Evolutionary conservation across 1,284 basidiomycete genomes (phyloP).

Genomic region (Thecaphora frezii): DNA sequence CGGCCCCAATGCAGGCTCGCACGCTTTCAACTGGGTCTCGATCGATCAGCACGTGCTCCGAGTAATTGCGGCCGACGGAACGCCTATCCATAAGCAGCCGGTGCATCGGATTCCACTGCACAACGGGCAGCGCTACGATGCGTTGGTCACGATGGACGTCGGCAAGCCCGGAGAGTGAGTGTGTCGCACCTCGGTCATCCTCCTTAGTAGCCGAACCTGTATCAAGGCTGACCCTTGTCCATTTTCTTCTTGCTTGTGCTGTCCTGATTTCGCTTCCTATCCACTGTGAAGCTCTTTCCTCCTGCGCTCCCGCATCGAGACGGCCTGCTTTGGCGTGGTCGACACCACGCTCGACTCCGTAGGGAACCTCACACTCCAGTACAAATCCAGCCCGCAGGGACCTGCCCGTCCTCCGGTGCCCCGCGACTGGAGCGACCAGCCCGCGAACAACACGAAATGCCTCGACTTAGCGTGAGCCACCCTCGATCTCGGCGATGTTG

Average conservation of each 20-base stretch:
- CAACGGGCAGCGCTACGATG: conserved; percentile 46
- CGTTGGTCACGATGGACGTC: conserved; percentile 24
- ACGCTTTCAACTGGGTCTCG: conserved; percentile 44
- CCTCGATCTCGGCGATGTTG: too few relatives aligned
- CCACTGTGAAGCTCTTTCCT: conserved; percentile 14
- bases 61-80: conserved; percentile 41
- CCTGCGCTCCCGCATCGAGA: conserved; percentile 32
- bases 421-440: conserved; percentile 20
- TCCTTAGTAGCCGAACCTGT: too few relatives aligned
- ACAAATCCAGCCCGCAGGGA: neutral
- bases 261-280: neutral
- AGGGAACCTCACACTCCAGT: conserved; percentile 27
- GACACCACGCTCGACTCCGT: conserved; percentile 25
- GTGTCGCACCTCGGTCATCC: neutral
- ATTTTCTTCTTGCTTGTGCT: too few relatives aligned
- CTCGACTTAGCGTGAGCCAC: neutral
- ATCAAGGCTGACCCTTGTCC: neutral
- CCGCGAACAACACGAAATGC: neutral
- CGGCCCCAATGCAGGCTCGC: conserved; percentile 63
- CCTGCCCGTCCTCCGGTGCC: conserved; percentile 9
- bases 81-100: conserved; percentile 19
- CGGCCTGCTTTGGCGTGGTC: conserved; percentile 25
- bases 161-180: conserved; percentile 23
- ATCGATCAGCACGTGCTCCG: conserved; percentile 30
- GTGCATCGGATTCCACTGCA: conserved; percentile 39